phyloP scores from a whole-genome alignment of 495 filamentous ascomycete species.

The Penicillium arizonense region DNA sequence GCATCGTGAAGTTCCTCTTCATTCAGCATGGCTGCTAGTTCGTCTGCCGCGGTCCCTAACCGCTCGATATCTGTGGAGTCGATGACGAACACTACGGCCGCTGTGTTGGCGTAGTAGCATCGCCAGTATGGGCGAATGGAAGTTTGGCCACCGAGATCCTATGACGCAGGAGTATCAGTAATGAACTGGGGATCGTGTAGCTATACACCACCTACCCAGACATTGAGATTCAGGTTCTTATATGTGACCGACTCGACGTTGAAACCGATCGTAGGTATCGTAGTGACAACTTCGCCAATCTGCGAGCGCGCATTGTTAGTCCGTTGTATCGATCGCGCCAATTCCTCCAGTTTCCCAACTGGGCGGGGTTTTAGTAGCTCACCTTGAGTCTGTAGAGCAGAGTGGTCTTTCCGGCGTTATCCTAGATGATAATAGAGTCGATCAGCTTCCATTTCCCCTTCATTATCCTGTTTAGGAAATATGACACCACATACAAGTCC shows the following conservation, averaged over 20 bases:
- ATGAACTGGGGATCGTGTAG: background rate
- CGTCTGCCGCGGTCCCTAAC: conserved; percentile 85
- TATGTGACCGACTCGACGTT: conserved; percentile 98
- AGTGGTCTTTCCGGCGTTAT: conserved; percentile 98
- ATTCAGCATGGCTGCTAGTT: conserved; percentile 91
- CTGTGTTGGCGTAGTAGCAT: conserved; percentile 99
- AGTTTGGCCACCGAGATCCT: conserved; percentile 96
- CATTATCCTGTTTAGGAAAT: background rate
- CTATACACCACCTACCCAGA: conserved; percentile 67
- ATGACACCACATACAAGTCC: conserved; percentile 67
- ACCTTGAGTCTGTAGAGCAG: conserved; percentile 95
- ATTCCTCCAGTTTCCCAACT: no score
- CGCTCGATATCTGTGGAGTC: conserved; percentile 97
- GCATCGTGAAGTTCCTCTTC: conserved; percentile 96
- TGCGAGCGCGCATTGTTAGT: conserved; percentile 39
- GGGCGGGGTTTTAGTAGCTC: conserved; percentile 11
- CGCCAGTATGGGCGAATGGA: conserved; percentile 98
- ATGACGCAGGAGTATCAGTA: conserved; percentile 8
- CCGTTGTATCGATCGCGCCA: background rate
- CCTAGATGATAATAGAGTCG: conserved; percentile 50
- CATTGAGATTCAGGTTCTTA: conserved; percentile 96
- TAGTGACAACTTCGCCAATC: conserved; percentile 98
- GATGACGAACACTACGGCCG: conserved; percentile 98
- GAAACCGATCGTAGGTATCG: conserved; percentile 98
- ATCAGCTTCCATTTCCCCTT: conserved; percentile 13